Percentiles rank a stretch among this genome's conserved stretches.
Conservation (phyloP, 352 stramenopile species). For the Phytophthora sansomeana region DNA sequence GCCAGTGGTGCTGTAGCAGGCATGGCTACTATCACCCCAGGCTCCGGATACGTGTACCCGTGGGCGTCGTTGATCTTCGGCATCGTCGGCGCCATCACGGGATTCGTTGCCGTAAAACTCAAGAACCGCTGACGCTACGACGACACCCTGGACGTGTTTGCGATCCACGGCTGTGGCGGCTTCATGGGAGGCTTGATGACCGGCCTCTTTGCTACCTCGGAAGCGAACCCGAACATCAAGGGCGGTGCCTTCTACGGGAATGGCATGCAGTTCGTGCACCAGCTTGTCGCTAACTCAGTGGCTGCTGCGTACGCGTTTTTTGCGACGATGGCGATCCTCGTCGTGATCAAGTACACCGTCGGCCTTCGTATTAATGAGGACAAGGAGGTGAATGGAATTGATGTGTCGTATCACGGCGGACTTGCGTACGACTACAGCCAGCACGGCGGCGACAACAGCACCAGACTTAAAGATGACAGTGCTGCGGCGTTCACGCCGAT, state of each 20-base stretch:
- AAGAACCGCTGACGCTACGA: constrained; percentile 77
- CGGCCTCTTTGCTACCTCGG: constrained; percentile 65
- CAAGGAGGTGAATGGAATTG: constrained; percentile 76
- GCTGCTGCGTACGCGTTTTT: constrained; percentile 65
- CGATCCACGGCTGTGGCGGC: constrained; percentile 69
- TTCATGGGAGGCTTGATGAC: constrained; percentile 68
- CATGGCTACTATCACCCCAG: constrained; percentile 72
- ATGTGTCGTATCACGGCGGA: constrained; percentile 77
- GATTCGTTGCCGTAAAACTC: constrained; percentile 57
- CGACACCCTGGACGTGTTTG: constrained; percentile 82
- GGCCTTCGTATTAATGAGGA: constrained; percentile 75
- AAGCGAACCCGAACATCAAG: constrained; percentile 59
- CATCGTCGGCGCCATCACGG: constrained; percentile 54
- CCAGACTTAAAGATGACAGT: not conserved
- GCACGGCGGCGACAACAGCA: constrained; percentile 30
- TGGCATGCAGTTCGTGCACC: constrained; percentile 49
- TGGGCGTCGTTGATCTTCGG: constrained; percentile 77
- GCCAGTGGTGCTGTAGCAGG: constrained; percentile 69
- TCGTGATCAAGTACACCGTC: constrained; percentile 72
- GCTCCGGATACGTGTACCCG: constrained; percentile 67
- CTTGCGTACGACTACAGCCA: constrained; percentile 65
- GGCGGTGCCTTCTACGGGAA: constrained; percentile 64
- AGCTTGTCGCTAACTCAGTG: constrained; percentile 57
- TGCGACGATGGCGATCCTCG: constrained; percentile 65
- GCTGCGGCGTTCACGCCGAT: not conserved